These are phyloP conservation scores for Hexamita inflata DNA, from an alignment of 208 protist genomes.

Conservation along the genomic window DNA sequence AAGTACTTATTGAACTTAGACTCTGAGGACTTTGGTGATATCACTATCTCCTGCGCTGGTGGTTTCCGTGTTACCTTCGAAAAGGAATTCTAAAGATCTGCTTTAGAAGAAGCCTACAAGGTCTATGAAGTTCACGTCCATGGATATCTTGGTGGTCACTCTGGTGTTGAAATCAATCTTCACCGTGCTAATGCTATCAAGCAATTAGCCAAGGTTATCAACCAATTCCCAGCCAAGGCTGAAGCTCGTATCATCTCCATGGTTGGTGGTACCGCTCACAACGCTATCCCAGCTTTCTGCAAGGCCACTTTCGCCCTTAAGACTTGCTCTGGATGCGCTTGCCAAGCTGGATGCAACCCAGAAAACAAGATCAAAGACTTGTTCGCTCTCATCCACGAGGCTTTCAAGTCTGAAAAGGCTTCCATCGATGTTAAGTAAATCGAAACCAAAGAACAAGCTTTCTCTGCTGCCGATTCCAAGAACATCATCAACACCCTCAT, in stretches of 20 bases:
- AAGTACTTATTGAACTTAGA: slow-evolving; percentile 43
- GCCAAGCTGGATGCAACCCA: too few relatives aligned
- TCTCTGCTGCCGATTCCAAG: not conserved
- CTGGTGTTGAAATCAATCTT: slow-evolving; percentile 34
- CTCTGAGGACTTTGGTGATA: slow-evolving; percentile 28
- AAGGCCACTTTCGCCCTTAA: not conserved
- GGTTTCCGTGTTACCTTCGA: slow-evolving; percentile 13
- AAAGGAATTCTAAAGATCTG: not conserved
- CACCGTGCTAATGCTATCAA: slow-evolving; percentile 35
- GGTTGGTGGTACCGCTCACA: slow-evolving; percentile 28
- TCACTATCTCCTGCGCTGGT: slow-evolving; percentile 37
- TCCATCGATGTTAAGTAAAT: too few relatives aligned
- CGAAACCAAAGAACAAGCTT: too few relatives aligned
- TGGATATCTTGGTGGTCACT: slow-evolving; percentile 31
- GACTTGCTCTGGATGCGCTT: not conserved
- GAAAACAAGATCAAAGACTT: too few relatives aligned
- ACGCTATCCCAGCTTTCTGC: slow-evolving; percentile 27
- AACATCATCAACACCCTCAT: slow-evolving; percentile 27
- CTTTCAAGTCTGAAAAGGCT: too few relatives aligned
- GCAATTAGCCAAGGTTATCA: slow-evolving; percentile 2
- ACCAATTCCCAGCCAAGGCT: not conserved
- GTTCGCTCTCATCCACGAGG: too few relatives aligned
- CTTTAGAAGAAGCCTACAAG: not conserved
- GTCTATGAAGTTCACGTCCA: not conserved
- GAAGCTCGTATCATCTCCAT: not conserved